phyloP scores from a whole-genome alignment of 805 yeast species.

The Tetrapisispora fleetii region DNA sequence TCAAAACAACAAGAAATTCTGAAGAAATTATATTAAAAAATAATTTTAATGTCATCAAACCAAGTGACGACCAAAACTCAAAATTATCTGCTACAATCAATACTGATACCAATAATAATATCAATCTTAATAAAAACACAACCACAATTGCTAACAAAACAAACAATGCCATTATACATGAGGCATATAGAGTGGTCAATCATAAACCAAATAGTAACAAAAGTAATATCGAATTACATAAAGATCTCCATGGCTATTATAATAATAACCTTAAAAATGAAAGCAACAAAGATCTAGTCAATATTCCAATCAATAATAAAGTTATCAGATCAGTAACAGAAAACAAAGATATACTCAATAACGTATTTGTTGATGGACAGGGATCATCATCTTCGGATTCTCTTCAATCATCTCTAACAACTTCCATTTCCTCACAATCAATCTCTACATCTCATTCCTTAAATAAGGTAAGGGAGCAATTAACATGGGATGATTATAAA shows the following conservation, averaged over 20 bases:
- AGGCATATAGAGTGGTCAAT: no score
- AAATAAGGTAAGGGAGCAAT: not conserved
- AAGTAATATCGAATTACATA: not conserved
- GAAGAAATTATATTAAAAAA: not conserved
- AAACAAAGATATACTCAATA: not conserved
- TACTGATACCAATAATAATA: not conserved
- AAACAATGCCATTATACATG: no score
- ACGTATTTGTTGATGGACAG: not conserved
- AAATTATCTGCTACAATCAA: not conserved
- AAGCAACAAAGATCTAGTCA: not conserved
- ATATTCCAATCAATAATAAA: not conserved
- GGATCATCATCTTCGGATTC: constrained; percentile 3
- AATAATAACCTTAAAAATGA: no score
- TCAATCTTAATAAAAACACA: not conserved
- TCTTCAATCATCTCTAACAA: constrained; percentile 1
- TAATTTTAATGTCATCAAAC: not conserved
- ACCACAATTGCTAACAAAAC: not conserved
- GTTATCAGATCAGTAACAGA: not conserved
- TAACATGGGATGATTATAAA: not conserved
- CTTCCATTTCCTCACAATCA: constrained; percentile 1
- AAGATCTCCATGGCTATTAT: not conserved
- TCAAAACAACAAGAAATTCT: not conserved
- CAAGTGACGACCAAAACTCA: no score
- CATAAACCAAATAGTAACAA: no score
- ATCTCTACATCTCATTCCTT: constrained; percentile 1